These are phyloP conservation scores for Pleurotus sapidus DNA, from an alignment of 768 basidiomycete species.

Conservation along the genomic window DNA sequence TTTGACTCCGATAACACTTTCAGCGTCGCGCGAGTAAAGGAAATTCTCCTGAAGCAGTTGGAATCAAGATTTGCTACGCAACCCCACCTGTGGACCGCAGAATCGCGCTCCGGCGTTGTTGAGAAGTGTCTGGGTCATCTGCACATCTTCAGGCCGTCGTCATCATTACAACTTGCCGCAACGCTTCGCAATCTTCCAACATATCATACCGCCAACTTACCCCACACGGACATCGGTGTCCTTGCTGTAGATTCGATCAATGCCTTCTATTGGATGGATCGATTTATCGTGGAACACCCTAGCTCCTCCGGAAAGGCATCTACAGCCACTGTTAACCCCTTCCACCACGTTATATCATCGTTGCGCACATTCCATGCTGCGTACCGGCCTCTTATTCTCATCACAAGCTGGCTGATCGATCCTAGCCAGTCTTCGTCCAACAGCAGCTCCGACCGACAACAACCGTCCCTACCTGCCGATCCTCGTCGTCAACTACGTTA, in stretches of 20 bases:
- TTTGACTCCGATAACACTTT: slow-evolving; percentile 73
- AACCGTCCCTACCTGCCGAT: slow-evolving; percentile 32
- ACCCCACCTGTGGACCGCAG: slow-evolving; percentile 8
- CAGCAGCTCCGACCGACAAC: slow-evolving; percentile 40
- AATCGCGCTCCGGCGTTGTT: slow-evolving; percentile 24
- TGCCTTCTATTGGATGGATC: slow-evolving; percentile 77
- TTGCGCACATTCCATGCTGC: slow-evolving; percentile 46
- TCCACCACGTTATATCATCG: slow-evolving; percentile 45
- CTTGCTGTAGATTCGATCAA: slow-evolving; percentile 76
- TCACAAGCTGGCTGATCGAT: slow-evolving; percentile 64
- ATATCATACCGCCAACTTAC: slow-evolving; percentile 47
- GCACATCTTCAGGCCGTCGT: slow-evolving; percentile 68
- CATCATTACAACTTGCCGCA: slow-evolving; percentile 65
- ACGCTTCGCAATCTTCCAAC: slow-evolving; percentile 57
- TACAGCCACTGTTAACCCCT: slow-evolving; percentile 23
- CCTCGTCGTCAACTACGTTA: background rate
- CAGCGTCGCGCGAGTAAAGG: slow-evolving; percentile 49
- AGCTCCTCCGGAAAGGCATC: slow-evolving; percentile 11
- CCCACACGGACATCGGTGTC: slow-evolving; percentile 56
- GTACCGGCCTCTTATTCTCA: slow-evolving; percentile 46
- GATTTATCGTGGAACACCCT: slow-evolving; percentile 55
- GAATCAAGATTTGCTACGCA: slow-evolving; percentile 2
- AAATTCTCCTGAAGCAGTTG: slow-evolving; percentile 49
- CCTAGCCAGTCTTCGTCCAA: slow-evolving; percentile 4
- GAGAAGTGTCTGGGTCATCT: slow-evolving; percentile 46